A percentile compares a stretch with the other conserved stretches of the same genome.
Conservation (phyloP, 441 rosid genomes). For the Pelargonium citronellum region DNA sequence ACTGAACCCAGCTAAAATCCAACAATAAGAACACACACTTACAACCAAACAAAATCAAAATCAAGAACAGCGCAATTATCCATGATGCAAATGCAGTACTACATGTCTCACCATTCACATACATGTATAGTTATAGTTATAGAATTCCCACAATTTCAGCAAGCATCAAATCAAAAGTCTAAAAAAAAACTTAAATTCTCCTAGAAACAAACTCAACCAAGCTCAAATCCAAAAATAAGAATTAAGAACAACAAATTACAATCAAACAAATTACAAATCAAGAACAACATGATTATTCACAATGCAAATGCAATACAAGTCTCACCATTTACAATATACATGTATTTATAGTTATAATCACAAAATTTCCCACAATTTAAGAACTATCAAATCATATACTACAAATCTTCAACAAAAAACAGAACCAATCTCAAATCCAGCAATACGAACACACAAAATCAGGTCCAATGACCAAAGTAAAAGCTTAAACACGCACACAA, state of each 20-base stretch:
- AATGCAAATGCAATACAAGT: background rate
- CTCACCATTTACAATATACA: background rate
- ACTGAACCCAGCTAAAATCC: slow-evolving; percentile 8
- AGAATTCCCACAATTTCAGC: slow-evolving; percentile 1
- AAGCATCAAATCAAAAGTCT: background rate
- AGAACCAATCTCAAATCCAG: slow-evolving; percentile 10
- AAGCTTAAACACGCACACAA: slow-evolving; percentile 9
- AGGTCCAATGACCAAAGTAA: background rate
- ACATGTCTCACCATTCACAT: background rate
- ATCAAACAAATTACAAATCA: background rate
- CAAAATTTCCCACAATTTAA: background rate
- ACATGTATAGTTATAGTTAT: background rate
- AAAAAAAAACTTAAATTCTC: background rate
- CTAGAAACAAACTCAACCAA: slow-evolving; percentile 1
- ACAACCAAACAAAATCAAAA: background rate
- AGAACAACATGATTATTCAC: background rate
- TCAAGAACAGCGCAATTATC: background rate
- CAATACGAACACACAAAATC: background rate
- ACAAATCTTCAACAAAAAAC: background rate
- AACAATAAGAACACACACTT: background rate
- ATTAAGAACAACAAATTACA: background rate
- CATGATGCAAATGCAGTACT: background rate
- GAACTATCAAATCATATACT: background rate
- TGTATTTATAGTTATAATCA: background rate
- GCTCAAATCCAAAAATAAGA: background rate